Conservation (phyloP, 2,329 filamentous ascomycete species). For the Colletotrichum liaoningense region DNA sequence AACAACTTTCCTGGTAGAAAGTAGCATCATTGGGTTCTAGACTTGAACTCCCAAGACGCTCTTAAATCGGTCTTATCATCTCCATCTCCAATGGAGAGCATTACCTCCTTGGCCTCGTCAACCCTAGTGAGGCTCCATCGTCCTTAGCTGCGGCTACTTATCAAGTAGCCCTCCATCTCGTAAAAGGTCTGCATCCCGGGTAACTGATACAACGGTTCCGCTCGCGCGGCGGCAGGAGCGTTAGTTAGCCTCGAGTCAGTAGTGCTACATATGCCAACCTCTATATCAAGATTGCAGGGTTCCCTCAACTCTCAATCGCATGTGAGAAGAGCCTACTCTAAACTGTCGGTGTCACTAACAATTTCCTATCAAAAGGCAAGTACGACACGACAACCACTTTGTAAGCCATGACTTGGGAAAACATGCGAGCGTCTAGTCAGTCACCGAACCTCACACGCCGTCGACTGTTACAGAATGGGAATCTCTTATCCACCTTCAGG, state of each 20-base stretch:
- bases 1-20: no score
- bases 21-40: no score
- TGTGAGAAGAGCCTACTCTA: neutral
- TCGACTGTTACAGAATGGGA: no score
- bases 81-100: neutral
- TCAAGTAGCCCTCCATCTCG: neutral
- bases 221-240: neutral
- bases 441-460: neutral
- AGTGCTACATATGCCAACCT: neutral
- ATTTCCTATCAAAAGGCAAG: neutral
- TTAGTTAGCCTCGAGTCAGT: neutral
- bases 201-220: neutral
- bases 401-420: neutral
- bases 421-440: neutral
- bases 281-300: neutral
- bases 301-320: neutral
- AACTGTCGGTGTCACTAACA: neutral
- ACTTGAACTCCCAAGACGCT: no score
- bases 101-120: neutral
- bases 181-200: neutral
- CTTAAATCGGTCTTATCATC: no score
- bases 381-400: neutral
- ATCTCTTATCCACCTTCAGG: no score
- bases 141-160: neutral
- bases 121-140: neutral